These are phyloP conservation scores for Lycium barbarum DNA, from an alignment of 257 asterid species.

Conservation along the genomic window DNA sequence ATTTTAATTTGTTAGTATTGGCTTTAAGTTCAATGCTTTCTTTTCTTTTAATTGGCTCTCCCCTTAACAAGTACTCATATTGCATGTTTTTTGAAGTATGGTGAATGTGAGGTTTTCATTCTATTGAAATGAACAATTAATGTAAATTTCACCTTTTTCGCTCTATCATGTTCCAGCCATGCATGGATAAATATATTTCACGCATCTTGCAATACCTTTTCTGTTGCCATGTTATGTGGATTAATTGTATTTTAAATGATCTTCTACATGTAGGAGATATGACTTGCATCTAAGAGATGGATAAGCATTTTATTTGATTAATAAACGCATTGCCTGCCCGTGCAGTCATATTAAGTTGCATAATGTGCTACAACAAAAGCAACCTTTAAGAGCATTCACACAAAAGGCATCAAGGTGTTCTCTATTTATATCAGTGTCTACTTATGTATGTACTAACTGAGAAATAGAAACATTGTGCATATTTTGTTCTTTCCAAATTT, in stretches of 20 bases:
- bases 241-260: not conserved
- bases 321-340: slow-evolving; percentile 33
- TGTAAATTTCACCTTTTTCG: not conserved
- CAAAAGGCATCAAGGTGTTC: slow-evolving; percentile 32
- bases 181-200: not conserved
- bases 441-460: slow-evolving; percentile 26
- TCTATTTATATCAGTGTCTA: not conserved
- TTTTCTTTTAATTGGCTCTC: no score
- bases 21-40: no score
- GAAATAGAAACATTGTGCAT: slow-evolving; percentile 35
- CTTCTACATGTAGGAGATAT: not conserved
- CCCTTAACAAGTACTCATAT: no score
- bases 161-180: not conserved
- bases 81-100: no score
- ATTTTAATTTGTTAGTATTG: no score
- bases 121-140: slow-evolving; percentile 38
- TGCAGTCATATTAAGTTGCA: slow-evolving; percentile 32
- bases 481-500: slow-evolving; percentile 28
- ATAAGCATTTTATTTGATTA: slow-evolving; percentile 30
- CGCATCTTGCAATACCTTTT: not conserved
- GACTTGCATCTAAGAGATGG: slow-evolving; percentile 37
- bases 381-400: not conserved
- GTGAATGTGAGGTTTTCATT: slow-evolving; percentile 37
- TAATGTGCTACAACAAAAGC: slow-evolving; percentile 25
- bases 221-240: slow-evolving; percentile 31